Evolutionary conservation across 805 yeast species (phyloP).

Genomic region (Wilhelminamyces savonicus): DNA sequence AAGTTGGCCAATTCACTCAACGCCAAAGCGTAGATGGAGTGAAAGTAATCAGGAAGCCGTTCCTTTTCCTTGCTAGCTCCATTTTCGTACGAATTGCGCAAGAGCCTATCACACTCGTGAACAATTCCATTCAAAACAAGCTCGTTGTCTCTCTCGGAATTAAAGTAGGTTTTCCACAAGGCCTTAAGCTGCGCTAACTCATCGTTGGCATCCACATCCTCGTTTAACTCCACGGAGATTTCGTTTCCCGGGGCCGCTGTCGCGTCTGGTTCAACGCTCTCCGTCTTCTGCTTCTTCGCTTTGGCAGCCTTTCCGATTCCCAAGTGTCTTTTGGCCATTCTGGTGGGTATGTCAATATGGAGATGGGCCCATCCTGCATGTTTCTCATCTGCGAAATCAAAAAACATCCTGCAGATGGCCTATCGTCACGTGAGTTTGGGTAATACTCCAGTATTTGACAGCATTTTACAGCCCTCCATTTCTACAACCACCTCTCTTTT

Average conservation of each 20-base stretch:
- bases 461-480: too few relatives aligned
- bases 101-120: slow-evolving; percentile 84
- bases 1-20: slow-evolving; percentile 58
- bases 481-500: too few relatives aligned
- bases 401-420: too few relatives aligned
- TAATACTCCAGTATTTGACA: too few relatives aligned
- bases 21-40: slow-evolving; percentile 69
- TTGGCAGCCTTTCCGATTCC: slow-evolving; percentile 31
- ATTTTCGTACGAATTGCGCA: slow-evolving; percentile 36
- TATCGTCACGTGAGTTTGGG: slow-evolving; percentile 11
- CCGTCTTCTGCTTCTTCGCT: slow-evolving; percentile 19
- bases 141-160: slow-evolving; percentile 55
- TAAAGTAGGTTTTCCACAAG: slow-evolving; percentile 58
- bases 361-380: not conserved
- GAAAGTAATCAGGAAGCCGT: slow-evolving; percentile 45
- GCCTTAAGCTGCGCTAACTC: slow-evolving; percentile 73
- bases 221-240: slow-evolving; percentile 57
- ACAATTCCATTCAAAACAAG: slow-evolving; percentile 72
- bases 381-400: not conserved
- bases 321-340: slow-evolving; percentile 27
- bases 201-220: slow-evolving; percentile 67
- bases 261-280: slow-evolving; percentile 10
- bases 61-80: slow-evolving; percentile 5
- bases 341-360: not conserved
- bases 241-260: slow-evolving; percentile 13